phyloP scores from a whole-genome alignment of 2,329 filamentous ascomycete species.

The Chaetomiaceae sp. region DNA sequence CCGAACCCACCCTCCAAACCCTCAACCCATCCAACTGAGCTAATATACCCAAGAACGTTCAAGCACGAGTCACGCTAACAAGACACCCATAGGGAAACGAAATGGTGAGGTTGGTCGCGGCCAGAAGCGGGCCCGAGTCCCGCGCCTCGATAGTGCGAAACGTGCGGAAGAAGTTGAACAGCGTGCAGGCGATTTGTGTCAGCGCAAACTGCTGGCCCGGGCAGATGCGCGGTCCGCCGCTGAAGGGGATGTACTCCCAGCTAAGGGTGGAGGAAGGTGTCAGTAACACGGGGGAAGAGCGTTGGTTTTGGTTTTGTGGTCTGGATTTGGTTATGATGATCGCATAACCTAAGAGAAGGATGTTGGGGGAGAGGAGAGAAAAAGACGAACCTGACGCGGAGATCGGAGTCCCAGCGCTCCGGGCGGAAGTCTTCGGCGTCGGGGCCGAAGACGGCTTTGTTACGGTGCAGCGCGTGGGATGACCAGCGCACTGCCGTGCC shows the following conservation, averaged over 20 bases:
- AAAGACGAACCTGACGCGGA: conserved; percentile 25
- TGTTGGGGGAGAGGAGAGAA: no score
- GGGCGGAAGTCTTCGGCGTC: conserved; percentile 43
- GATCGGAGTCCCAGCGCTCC: conserved; percentile 39
- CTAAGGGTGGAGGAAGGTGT: conserved; percentile 16
- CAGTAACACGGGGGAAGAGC: no score
- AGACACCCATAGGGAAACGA: conserved; percentile 24
- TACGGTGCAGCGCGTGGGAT: conserved; percentile 35
- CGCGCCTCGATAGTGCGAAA: conserved; percentile 30
- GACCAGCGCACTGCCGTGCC: conserved; percentile 36
- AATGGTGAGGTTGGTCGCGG: conserved; percentile 16
- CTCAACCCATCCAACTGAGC: no score
- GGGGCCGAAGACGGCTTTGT: conserved; percentile 38
- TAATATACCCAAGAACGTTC: neutral
- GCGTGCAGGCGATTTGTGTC: conserved; percentile 37
- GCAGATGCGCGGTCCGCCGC: conserved; percentile 42
- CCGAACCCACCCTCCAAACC: no score
- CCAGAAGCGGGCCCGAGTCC: conserved; percentile 18
- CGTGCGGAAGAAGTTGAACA: conserved; percentile 33
- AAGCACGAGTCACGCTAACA: conserved; percentile 22
- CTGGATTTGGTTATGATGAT: no score
- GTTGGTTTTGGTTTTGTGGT: no score
- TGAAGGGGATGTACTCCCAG: conserved; percentile 42
- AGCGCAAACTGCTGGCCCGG: conserved; percentile 43
- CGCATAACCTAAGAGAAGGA: no score